Evolutionary conservation across 441 rosid species (phyloP).

Genomic region (Oxalis stricta): DNA sequence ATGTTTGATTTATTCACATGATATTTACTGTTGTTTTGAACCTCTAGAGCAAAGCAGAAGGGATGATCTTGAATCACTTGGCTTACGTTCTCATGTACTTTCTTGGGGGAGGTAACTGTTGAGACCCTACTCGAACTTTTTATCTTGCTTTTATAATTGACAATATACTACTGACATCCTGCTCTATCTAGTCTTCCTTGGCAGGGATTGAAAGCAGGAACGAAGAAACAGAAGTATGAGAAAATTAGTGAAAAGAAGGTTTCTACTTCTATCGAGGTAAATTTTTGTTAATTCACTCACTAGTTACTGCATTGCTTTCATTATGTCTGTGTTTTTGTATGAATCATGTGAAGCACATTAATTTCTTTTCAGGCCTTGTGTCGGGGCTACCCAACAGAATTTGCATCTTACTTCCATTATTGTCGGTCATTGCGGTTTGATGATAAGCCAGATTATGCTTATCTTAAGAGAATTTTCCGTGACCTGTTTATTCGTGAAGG

Average conservation of each 20-base stretch:
- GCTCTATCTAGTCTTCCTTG: conserved; percentile 68
- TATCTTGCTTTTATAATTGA: conserved; percentile 6
- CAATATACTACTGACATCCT: conserved; percentile 9
- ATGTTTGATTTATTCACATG: background rate
- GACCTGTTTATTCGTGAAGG: conserved; percentile 99
- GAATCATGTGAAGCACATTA: conserved; percentile 5
- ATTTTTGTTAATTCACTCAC: background rate
- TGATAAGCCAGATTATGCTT: conserved; percentile 92
- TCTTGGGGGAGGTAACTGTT: conserved; percentile 65
- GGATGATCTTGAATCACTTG: conserved; percentile 96
- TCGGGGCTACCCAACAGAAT: conserved; percentile 92
- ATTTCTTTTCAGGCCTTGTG: conserved; percentile 49
- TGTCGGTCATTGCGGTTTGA: conserved; percentile 89
- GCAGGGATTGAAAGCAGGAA: conserved; percentile 98
- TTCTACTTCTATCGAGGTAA: conserved; percentile 90
- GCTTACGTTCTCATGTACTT: conserved; percentile 95
- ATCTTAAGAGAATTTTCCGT: conserved; percentile 79
- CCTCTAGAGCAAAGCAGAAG: conserved; percentile 88
- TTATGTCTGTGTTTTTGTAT: background rate
- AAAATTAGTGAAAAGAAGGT: conserved; percentile 96
- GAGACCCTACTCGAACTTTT: conserved; percentile 4
- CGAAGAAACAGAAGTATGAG: conserved; percentile 95
- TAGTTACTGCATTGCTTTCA: background rate
- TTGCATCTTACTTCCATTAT: conserved; percentile 93
- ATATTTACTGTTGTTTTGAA: background rate